These are phyloP conservation scores for Rhododendron henanense DNA, from an alignment of 148 eudicot species.

Conservation along the genomic window DNA sequence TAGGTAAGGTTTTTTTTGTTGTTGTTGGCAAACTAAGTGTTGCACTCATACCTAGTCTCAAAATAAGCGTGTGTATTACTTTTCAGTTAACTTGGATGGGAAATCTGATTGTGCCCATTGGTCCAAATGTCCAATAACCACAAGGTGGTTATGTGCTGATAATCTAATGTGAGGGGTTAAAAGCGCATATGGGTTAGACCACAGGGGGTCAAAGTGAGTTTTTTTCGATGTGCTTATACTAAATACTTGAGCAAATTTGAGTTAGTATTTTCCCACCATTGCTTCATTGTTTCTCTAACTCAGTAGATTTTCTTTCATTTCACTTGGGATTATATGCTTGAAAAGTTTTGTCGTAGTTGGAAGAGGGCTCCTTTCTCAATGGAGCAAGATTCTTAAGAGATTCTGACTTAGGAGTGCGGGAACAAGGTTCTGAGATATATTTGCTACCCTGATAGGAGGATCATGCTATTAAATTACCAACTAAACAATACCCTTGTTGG, in stretches of 20 bases:
- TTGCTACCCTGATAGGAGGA: neutral
- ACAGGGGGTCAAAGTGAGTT: neutral
- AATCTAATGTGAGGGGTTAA: neutral
- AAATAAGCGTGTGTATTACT: neutral
- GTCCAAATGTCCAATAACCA: neutral
- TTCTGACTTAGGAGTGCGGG: neutral
- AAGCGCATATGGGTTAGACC: neutral
- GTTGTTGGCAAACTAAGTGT: too few relatives aligned
- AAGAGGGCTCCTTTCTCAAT: neutral
- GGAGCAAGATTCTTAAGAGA: neutral
- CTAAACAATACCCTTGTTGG: neutral
- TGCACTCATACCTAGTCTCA: neutral
- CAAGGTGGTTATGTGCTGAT: neutral
- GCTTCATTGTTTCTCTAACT: neutral
- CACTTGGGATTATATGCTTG: neutral
- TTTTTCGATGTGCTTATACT: neutral
- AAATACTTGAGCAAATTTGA: neutral
- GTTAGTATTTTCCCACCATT: too few relatives aligned
- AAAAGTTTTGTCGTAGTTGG: neutral
- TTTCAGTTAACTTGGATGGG: neutral
- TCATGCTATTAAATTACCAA: neutral
- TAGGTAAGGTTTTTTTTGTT: too few relatives aligned
- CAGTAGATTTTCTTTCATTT: neutral
- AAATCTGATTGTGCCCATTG: neutral
- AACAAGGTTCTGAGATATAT: neutral